Percentiles rank a stretch among this genome's conserved stretches.
These are phyloP conservation scores for Diaporthe ilicicola DNA, from an alignment of 2,329 filamentous ascomycete species.

Conservation along the genomic window DNA sequence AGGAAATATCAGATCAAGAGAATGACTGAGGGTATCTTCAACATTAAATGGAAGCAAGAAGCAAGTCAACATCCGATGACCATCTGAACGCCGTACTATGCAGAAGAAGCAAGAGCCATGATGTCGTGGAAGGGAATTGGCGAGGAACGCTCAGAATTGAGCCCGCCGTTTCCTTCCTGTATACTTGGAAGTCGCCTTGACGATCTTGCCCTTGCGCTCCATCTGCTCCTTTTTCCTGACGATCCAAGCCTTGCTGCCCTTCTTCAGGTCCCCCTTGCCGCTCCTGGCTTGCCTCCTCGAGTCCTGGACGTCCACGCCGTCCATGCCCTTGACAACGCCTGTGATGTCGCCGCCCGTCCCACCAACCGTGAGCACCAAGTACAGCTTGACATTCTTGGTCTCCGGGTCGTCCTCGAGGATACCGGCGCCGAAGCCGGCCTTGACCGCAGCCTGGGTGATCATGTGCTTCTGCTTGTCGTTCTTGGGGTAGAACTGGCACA, in stretches of 20 bases:
- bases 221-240: conserved; percentile 90
- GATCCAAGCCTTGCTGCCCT: conserved; percentile 88
- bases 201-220: conserved; percentile 92
- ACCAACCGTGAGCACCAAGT: conserved; percentile 91
- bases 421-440: conserved; percentile 94
- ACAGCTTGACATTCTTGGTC: conserved; percentile 97
- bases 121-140: not conserved
- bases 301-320: conserved; percentile 84
- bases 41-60: conserved; percentile 20
- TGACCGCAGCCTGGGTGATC: conserved; percentile 90
- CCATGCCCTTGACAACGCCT: conserved; percentile 87
- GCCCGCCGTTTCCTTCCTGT: conserved; percentile 87
- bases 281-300: conserved; percentile 61
- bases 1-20: not conserved
- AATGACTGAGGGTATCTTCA: conserved; percentile 32
- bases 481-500: conserved; percentile 98
- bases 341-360: conserved; percentile 83
- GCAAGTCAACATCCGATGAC: conserved; percentile 15
- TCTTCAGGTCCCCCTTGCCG: conserved; percentile 68
- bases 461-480: conserved; percentile 91
- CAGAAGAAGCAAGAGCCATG: not conserved
- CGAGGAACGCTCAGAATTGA: conserved; percentile 66
- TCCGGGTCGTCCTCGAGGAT: conserved; percentile 94
- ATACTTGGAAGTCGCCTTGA: conserved; percentile 92
- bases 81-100: conserved; percentile 31